A percentile compares a stretch with the other conserved stretches of the same genome.
phyloP scores from a whole-genome alignment of 2,329 filamentous ascomycete species.

The Malbranchea cinnamomea region DNA sequence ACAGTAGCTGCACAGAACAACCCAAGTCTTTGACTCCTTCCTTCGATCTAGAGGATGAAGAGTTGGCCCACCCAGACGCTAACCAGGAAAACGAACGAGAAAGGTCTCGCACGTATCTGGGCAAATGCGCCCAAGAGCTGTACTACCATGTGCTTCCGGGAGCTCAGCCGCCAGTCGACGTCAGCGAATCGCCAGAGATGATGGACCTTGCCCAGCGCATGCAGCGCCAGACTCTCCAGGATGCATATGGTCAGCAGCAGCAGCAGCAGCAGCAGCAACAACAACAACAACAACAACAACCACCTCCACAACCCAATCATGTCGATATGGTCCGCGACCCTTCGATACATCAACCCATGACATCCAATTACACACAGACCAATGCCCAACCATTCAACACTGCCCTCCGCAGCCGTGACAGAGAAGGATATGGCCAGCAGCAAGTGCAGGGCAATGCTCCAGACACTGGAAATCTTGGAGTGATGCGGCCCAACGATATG shows the following conservation, averaged over 20 bases:
- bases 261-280: slow-evolving; percentile 29
- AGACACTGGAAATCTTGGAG: too few relatives aligned
- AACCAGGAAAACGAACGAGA: slow-evolving; percentile 45
- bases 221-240: slow-evolving; percentile 39
- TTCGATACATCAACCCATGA: slow-evolving; percentile 43
- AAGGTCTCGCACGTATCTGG: slow-evolving; percentile 47
- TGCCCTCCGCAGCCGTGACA: slow-evolving; percentile 14
- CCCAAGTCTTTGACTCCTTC: slow-evolving; percentile 36
- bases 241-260: slow-evolving; percentile 43
- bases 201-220: slow-evolving; percentile 33
- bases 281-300: slow-evolving; percentile 23
- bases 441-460: slow-evolving; percentile 39
- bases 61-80: slow-evolving; percentile 31
- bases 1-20: slow-evolving; percentile 22
- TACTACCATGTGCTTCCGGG: slow-evolving; percentile 54
- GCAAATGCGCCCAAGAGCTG: slow-evolving; percentile 53
- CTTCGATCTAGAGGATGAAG: slow-evolving; percentile 30
- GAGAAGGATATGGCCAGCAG: slow-evolving; percentile 25
- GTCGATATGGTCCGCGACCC: slow-evolving; percentile 36
- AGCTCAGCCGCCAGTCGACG: slow-evolving; percentile 42
- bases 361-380: slow-evolving; percentile 33
- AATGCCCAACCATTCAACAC: slow-evolving; percentile 23
- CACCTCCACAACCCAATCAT: slow-evolving; percentile 23
- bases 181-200: slow-evolving; percentile 27
- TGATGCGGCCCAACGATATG: slow-evolving; percentile 29